These are phyloP conservation scores for Eleusine coracana DNA, from an alignment of 176 grass and related monocot species.

Conservation along the genomic window DNA sequence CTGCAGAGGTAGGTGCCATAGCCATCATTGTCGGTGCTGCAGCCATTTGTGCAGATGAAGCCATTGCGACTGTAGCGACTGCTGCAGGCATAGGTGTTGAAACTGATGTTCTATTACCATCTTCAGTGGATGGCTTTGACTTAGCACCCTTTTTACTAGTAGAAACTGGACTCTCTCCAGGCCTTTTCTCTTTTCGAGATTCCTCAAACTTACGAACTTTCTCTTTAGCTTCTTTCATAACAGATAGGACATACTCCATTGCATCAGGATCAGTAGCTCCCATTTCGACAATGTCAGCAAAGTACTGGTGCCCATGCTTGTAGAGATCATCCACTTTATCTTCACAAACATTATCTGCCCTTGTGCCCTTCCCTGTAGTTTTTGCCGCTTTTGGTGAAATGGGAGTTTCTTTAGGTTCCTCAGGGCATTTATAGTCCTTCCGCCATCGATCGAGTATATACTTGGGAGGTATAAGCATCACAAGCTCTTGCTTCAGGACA, in stretches of 20 bases:
- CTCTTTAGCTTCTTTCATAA: constrained; percentile 90
- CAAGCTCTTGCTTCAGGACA: constrained; percentile 84
- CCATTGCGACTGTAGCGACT: constrained; percentile 6
- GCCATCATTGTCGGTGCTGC: constrained; percentile 49
- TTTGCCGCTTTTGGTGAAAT: constrained; percentile 37
- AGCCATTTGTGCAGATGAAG: constrained; percentile 37
- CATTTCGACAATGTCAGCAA: constrained; percentile 86
- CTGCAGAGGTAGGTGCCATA: constrained; percentile 49
- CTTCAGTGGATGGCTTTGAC: constrained; percentile 43
- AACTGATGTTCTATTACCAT: constrained; percentile 27
- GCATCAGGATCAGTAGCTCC: constrained; percentile 78
- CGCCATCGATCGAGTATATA: constrained; percentile 90
- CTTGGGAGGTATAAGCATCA: constrained; percentile 86
- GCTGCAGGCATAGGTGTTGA: constrained; percentile 14
- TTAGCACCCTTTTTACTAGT: constrained; percentile 50
- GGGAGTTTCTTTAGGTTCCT: constrained; percentile 60
- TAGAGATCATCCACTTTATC: constrained; percentile 74
- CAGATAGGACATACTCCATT: constrained; percentile 78
- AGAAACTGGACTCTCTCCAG: constrained; percentile 47
- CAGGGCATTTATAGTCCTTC: constrained; percentile 88
- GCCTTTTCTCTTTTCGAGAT: constrained; percentile 66
- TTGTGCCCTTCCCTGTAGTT: constrained; percentile 42
- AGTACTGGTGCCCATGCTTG: constrained; percentile 75
- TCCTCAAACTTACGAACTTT: constrained; percentile 81
- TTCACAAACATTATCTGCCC: constrained; percentile 47